Evolutionary conservation across 2,329 filamentous ascomycete genomes (phyloP).

Genomic region (Trichoderma asperellum): DNA sequence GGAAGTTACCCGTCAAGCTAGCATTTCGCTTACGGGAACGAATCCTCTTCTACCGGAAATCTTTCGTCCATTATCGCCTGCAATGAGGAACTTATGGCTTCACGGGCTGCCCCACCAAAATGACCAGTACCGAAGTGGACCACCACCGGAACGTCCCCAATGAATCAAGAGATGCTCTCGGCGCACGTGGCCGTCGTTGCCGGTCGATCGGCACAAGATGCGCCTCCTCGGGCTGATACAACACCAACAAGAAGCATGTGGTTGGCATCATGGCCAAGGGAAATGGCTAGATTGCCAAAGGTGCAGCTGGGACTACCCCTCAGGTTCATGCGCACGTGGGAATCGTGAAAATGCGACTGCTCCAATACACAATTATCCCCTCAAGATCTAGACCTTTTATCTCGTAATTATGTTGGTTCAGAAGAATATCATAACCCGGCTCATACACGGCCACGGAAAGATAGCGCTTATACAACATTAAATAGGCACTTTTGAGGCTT

Average conservation of each 20-base stretch:
- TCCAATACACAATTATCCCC: neutral
- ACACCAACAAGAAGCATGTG: neutral
- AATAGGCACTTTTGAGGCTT: neutral
- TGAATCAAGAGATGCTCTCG: conserved; percentile 14
- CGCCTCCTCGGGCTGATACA: neutral
- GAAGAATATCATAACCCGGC: neutral
- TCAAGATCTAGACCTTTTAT: neutral
- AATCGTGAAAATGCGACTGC: neutral
- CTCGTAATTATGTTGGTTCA: neutral
- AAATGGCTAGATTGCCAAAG: neutral
- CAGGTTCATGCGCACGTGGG: neutral
- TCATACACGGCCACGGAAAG: neutral
- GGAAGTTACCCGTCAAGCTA: conserved; percentile 18
- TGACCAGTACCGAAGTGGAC: conserved; percentile 6
- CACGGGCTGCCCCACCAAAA: conserved; percentile 3
- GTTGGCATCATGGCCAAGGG: neutral
- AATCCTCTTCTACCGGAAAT: neutral
- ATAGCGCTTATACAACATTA: neutral
- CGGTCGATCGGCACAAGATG: neutral
- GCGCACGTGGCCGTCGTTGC: neutral
- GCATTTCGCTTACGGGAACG: conserved; percentile 3
- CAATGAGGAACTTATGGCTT: neutral
- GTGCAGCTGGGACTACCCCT: neutral
- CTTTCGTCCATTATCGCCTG: neutral
- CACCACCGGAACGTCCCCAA: conserved; percentile 1